These are phyloP conservation scores for Heritiera fomes DNA, from an alignment of 345 rosid genomes.

Conservation along the genomic window DNA sequence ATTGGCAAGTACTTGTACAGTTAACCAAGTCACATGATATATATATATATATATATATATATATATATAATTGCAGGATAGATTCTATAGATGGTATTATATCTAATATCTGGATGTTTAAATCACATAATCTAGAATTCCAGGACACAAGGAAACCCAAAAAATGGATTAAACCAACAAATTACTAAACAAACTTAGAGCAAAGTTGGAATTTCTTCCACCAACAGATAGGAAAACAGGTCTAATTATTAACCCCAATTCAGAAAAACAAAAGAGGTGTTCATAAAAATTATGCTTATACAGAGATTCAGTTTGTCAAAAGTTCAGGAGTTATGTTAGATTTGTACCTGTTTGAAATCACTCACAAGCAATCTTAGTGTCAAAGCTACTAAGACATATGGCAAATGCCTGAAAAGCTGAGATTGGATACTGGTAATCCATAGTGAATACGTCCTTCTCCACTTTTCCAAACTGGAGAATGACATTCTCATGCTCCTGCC, in stretches of 20 bases:
- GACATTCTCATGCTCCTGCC: conserved; percentile 72
- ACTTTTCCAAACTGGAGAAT: conserved; percentile 92
- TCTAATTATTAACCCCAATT: neutral
- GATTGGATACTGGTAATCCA: conserved; percentile 92
- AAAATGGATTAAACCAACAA: neutral
- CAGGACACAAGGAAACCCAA: neutral
- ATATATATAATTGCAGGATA: neutral
- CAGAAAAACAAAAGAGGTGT: neutral
- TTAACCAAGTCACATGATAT: neutral
- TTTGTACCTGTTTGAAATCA: conserved; percentile 43
- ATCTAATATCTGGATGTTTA: neutral
- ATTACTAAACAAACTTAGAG: neutral
- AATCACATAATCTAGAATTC: neutral
- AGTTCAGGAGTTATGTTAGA: conserved; percentile 7
- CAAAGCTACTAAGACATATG: conserved; percentile 91
- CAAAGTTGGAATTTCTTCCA: neutral
- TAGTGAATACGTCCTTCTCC: conserved; percentile 85
- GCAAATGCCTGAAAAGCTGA: conserved; percentile 94
- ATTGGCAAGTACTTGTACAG: neutral
- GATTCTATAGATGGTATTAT: neutral
- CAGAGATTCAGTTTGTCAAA: neutral
- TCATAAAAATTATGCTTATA: neutral
- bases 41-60: no score
- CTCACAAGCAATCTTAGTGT: conserved; percentile 91
- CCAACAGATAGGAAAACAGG: neutral